A percentile compares a stretch with the other conserved stretches of the same genome.
Conservation (phyloP, 805 yeast genomes). For the Saccharomycopsis fermentans region DNA sequence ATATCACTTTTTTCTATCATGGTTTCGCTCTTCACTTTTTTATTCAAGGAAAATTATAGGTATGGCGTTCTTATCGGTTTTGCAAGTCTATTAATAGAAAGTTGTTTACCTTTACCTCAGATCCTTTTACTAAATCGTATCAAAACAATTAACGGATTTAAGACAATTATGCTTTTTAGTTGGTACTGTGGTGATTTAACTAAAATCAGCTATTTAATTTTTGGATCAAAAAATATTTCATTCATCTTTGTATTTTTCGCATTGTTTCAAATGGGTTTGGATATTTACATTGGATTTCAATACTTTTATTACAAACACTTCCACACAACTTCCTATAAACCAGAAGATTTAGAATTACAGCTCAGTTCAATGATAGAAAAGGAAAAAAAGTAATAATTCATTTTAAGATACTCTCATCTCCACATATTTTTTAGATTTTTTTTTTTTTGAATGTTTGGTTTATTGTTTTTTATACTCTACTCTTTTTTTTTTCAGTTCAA, state of each 20-base stretch:
- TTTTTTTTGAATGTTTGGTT: background rate
- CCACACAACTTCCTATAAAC: slow-evolving; percentile 19
- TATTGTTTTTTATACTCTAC: background rate
- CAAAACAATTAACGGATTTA: slow-evolving; percentile 68
- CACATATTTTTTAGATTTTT: background rate
- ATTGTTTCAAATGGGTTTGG: slow-evolving; percentile 66
- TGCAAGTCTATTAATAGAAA: slow-evolving; percentile 60
- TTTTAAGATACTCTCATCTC: background rate
- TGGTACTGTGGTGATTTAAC: slow-evolving; percentile 88
- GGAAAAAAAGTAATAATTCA: background rate
- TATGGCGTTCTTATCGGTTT: slow-evolving; percentile 49
- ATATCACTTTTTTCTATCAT: slow-evolving; percentile 35
- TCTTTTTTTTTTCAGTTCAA: background rate
- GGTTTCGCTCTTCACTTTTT: slow-evolving; percentile 32
- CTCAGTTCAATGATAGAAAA: background rate
- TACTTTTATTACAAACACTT: slow-evolving; percentile 51
- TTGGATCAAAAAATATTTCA: slow-evolving; percentile 65
- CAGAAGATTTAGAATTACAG: slow-evolving; percentile 6
- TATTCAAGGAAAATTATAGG: slow-evolving; percentile 27
- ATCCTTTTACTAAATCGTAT: slow-evolving; percentile 57
- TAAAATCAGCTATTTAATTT: slow-evolving; percentile 64
- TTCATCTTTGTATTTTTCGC: slow-evolving; percentile 59
- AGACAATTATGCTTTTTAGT: slow-evolving; percentile 59
- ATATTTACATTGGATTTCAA: slow-evolving; percentile 62
- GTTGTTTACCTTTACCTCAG: slow-evolving; percentile 68